Percentiles rank a stretch among this genome's conserved stretches.
Conservation (phyloP, 805 yeast genomes). For the Cyberlindnera mississippiensis region DNA sequence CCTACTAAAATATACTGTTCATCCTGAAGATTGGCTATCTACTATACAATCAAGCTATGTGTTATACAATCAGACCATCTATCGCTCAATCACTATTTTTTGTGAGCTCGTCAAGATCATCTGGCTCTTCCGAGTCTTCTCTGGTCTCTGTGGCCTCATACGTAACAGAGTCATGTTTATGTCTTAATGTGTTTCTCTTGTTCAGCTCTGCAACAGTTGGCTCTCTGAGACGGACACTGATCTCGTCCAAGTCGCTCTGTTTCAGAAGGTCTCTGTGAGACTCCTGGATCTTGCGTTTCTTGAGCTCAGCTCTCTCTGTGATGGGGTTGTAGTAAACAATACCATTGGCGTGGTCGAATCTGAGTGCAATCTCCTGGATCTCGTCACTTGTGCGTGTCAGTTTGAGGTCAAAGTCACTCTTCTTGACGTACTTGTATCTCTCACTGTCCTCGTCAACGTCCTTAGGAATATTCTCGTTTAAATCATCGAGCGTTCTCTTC, state of each 20-base stretch:
- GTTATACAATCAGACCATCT: too few species aligned
- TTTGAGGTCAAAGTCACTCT: slow-evolving; percentile 78
- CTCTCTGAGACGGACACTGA: slow-evolving; percentile 63
- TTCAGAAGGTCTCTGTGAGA: slow-evolving; percentile 49
- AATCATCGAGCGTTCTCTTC: slow-evolving; percentile 42
- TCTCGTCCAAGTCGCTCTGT: slow-evolving; percentile 55
- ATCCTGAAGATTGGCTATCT: background rate
- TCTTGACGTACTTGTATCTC: slow-evolving; percentile 54
- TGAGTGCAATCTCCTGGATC: slow-evolving; percentile 57
- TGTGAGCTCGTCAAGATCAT: slow-evolving; percentile 20
- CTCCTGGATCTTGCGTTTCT: slow-evolving; percentile 69
- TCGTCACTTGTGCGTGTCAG: slow-evolving; percentile 29
- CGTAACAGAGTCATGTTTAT: slow-evolving; percentile 74
- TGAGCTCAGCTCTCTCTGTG: slow-evolving; percentile 71
- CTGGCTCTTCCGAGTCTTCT: slow-evolving; percentile 29
- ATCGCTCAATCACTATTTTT: slow-evolving; percentile 4
- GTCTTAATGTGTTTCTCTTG: slow-evolving; percentile 62
- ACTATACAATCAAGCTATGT: background rate
- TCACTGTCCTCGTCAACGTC: slow-evolving; percentile 31
- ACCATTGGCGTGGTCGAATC: slow-evolving; percentile 49
- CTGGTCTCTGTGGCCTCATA: slow-evolving; percentile 51
- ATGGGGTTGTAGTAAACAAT: slow-evolving; percentile 77
- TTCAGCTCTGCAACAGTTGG: slow-evolving; percentile 68
- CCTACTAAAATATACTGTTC: too few species aligned
- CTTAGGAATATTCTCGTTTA: slow-evolving; percentile 42